Base-by-base conservation (phyloP, 345 rosid genomes). In the Hibiscus tridactylites region DNA sequence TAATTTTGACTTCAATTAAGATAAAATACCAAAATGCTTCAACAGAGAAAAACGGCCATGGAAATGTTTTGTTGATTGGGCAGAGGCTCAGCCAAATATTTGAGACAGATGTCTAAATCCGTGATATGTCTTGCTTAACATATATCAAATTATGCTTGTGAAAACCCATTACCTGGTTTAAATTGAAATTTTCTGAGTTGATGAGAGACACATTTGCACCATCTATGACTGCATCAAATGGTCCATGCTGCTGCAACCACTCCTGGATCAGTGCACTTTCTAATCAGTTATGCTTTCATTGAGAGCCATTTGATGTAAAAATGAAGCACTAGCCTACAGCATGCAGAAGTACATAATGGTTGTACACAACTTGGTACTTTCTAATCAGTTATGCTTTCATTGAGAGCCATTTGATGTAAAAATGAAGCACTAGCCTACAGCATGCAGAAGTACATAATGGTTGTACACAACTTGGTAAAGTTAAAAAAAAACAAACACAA, bases 141-240 rank as follows among this genome's bases (percentile, higher is more conserved):
- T 9, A 17, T 35, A 17, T 67, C 72, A 46, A 47, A 68, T 35
- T 71, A 19, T 58, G 54, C 37, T 71, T 49, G 6, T 37, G 4
- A 21, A 37, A 61, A 24, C 29, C 54, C 58, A 65, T 46, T 77
- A 94, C 97, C 90, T 89, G 93, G 78, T 72, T 46, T 75, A 95
- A 90, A 81, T 67, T 89, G 78, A 95, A 87, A 69, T 31, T 44
- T 0, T 79, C 82, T 47, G 85, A 87, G 16, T 87, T 83, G 42
- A 82, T 71, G 75, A 90, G 85, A 50, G 96, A 85, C 46, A 88
- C 80, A 80, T 95, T 95, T 42, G 99, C 97, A 60, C 93, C 97
- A 77, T 95, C 99, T 70, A 92, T 71, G 44, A 92, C 89, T 16
- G 97, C 91, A 79, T 95, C 97, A 83, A 90, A 95, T 42, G 99